Base-by-base conservation (phyloP, 768 basidiomycete species). In the Kwoniella shandongensis region DNA sequence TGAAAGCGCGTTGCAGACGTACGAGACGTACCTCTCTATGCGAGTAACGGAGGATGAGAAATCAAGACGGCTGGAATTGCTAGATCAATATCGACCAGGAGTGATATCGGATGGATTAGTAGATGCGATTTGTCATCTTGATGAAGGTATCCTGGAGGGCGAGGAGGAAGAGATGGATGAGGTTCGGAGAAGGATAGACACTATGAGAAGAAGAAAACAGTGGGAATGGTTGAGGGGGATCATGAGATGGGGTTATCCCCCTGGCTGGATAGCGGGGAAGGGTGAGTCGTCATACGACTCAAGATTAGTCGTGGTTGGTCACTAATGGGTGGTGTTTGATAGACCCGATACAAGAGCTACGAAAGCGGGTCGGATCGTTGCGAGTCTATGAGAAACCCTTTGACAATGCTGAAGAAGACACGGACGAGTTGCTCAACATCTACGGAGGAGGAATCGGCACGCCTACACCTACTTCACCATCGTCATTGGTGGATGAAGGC, bases 181-280 rank as follows among this genome's bases (percentile, higher is more conserved):
- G 13, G 57, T 13, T 38, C 25, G 36, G 27, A 25, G 50, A 38
- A 27, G 26, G 51, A 48, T 38, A n/a, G 6, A n/a, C n/a, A n/a
- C n/a, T n/a, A 32, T 32, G 17, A 44, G 53, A 29, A 29, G 63
- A 41, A 39, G 47, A 29, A 40, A 50, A 44, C 13, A 39, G 30
- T 72, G 62, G 61, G 65, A 66, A 18, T 72, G 70, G 70, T 58
- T 67, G 30, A 35, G 50, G 20, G 45, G 48, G 29, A 70, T 73
- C 51, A 29, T 63, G 38, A 59, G 44, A 18, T 73, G 71, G 71
- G 71, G 71, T 18, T 73, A 70, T 60, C 69, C 71, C 6, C 64
- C 64, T 6, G 71, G 71, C 3, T 73, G 64, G 63, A 54, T 67
- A 6, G 52, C 66, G 4, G 54, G 40, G 2, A 62, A 56, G 49